These are phyloP conservation scores for Aschersonia sp. DNA, from an alignment of 2,329 filamentous ascomycete species.

Conservation along the genomic window DNA sequence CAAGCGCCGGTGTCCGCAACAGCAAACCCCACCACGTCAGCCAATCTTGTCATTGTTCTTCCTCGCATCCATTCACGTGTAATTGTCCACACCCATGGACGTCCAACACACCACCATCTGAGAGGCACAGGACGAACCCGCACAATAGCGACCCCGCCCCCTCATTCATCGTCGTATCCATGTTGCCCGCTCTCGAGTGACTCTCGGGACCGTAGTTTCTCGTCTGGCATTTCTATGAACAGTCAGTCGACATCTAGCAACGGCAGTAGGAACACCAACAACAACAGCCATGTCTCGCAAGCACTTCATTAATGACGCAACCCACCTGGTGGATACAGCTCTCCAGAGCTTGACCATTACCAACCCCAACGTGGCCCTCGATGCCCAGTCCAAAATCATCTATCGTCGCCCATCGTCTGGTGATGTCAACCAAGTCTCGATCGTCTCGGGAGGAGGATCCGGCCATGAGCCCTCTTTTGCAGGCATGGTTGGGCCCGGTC, in stretches of 20 bases:
- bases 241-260: too few relatives aligned
- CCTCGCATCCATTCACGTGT: too few relatives aligned
- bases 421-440: conserved; percentile 51
- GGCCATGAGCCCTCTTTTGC: conserved; percentile 85
- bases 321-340: conserved; percentile 61
- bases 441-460: conserved; percentile 78
- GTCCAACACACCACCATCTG: neutral
- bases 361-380: conserved; percentile 71
- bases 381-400: conserved; percentile 67
- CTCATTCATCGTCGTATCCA: too few relatives aligned
- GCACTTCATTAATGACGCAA: conserved; percentile 81
- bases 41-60: too few relatives aligned
- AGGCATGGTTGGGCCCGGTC: conserved; percentile 67
- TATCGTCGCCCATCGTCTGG: conserved; percentile 46
- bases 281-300: conserved; percentile 38
- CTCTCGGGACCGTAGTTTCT: too few relatives aligned
- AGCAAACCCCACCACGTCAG: neutral
- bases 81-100: too few relatives aligned
- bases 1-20: neutral
- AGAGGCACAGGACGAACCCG: neutral
- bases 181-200: too few relatives aligned
- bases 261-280: too few relatives aligned
- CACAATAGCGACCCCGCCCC: neutral
- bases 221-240: too few relatives aligned
- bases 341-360: conserved; percentile 65